Base-by-base conservation (phyloP, 2,329 filamentous ascomycete genomes). In the Alternaria sp. region DNA sequence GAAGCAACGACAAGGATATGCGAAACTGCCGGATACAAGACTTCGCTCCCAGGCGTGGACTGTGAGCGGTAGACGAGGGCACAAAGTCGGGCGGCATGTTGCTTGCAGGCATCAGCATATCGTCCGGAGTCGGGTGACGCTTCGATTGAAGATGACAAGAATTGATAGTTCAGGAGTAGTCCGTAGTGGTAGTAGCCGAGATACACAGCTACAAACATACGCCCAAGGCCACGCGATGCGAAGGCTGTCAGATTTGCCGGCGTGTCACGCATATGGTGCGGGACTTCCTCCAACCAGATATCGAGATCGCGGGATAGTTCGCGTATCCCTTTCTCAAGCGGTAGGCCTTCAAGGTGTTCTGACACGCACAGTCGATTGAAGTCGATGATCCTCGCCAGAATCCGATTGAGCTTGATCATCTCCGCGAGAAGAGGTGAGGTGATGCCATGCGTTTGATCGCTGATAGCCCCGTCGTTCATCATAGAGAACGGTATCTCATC, bases 181-280 rank as follows among this genome's bases (percentile, higher is more conserved):
- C 69, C 70, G 51, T 68, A 73, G 43, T 73, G 70, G 26, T 73
- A 73, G 40, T 71, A 73, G 4, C 70, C 70, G 12, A 73, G 65
- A 59, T 73, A 73, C 6, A 73, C 57, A 17, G 70, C 70, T 11
- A 64, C 63, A 23, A 73, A 73, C 68, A 73, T 70, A 9, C 70
- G 66, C 3, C 70, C 70, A 17, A 71, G 64, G 5, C 70, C 69
- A 28, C 62, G 66, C 19, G 67, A 69, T 23, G 70, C 66, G 44
- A 71, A 73, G 49, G 65, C 69, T 28, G 64, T 62, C 44, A 73
- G 69, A 23, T 73, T 73, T 11, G 63, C 68, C 7, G 70, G 68
- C 5, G 70, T 73, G 44, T 73, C 70, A 28, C 66, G 67, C 69
- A 73, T 69, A n/a, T 69, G 66, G 43, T 67, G 63, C n/a, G 70